These are phyloP conservation scores for Manihot esculenta DNA, from an alignment of 441 rosid genomes.

Conservation along the genomic window DNA sequence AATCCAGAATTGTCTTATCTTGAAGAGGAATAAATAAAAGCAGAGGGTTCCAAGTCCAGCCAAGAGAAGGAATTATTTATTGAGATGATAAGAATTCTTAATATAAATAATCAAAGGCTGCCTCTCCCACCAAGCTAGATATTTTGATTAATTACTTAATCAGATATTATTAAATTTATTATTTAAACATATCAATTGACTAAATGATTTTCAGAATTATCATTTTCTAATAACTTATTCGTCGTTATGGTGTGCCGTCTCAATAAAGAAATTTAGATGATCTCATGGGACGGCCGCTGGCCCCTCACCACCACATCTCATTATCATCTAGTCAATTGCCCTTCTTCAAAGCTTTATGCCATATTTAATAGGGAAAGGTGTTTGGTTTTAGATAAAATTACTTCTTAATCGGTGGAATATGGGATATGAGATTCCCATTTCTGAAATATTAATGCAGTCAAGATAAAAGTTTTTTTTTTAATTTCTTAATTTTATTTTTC, in stretches of 20 bases:
- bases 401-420: constrained; percentile 16
- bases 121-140: constrained; percentile 10
- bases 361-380: constrained; percentile 4
- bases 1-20: no score
- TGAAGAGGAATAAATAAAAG: not conserved
- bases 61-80: not conserved
- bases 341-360: not conserved
- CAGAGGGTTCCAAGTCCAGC: constrained; percentile 1
- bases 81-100: no score
- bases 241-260: constrained; percentile 49
- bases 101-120: not conserved
- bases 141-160: not conserved
- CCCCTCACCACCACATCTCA: constrained; percentile 36
- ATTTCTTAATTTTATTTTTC: no score
- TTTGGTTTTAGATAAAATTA: constrained; percentile 3
- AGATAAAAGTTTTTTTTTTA: not conserved
- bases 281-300: constrained; percentile 56
- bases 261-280: constrained; percentile 43
- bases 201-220: not conserved
- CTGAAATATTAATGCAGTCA: not conserved
- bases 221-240: constrained; percentile 7
- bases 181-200: not conserved
- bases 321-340: constrained; percentile 26
- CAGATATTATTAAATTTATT: not conserved
- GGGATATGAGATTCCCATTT: constrained; percentile 17